Base-by-base conservation (phyloP, 116 monocot species). In the Cymodocea nodosa region DNA sequence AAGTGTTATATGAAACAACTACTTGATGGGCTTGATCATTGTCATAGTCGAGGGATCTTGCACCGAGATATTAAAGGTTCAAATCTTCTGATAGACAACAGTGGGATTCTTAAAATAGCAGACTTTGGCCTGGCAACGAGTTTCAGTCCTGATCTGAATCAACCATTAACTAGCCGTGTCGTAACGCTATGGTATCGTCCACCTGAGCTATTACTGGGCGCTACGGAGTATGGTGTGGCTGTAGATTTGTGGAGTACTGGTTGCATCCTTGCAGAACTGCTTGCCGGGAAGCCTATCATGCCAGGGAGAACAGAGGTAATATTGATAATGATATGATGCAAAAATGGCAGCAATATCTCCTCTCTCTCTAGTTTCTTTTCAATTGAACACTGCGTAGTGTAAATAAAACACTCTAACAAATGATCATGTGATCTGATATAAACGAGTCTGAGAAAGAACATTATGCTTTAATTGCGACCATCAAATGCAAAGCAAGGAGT, bases 111-210 rank as follows among this genome's bases (percentile, higher is more conserved):
- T 14, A 95, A 64, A 56, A 83, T 95, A 61, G 95, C 74, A 37
- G 95, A 95, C 72, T 90, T 95, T 77, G 95, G 95, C 51, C 70
- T 95, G 52, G 85, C 95, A 19, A 84, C 87, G 39, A 60, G 72
- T 64, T 85, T 85, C 70, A 69, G 70, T 80, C 79, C 83, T 19
- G 56, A 75, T 20, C 74, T 87, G 48, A 76, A 67, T 12, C 79
- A 87, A 52, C 76, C 78, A 51, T 57, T 95, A 59, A 95, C 95
- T 39, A 90, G 95, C 19, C 87, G 89, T 60, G 95, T 95, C n/a
- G 95, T 95, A 35, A 95, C 95, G 9, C 66, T 95, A 51, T 95
- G 95, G 95, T 95, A 95, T 67, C 76, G 95, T 3, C 95, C 95
- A 34, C 94, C 94, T 50, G 90, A 95, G 69, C 87, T 95, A 62